These are phyloP conservation scores for Poteriospumella lacustris DNA, from an alignment of 108 stramenopile species.

Conservation along the genomic window DNA sequence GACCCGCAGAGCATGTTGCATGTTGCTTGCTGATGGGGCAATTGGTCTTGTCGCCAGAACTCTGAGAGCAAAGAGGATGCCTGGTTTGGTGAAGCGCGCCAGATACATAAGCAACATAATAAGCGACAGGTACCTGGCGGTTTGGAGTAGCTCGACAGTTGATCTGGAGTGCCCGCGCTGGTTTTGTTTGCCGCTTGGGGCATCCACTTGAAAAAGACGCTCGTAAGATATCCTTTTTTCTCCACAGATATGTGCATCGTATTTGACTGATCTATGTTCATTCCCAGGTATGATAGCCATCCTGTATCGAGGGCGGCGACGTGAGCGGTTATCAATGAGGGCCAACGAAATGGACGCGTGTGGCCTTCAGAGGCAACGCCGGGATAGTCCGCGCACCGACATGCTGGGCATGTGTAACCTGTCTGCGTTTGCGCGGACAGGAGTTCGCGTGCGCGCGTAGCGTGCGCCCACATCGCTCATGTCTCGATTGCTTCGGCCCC, in stretches of 20 bases:
- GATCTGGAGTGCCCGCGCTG: not conserved
- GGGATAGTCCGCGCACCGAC: too few species aligned
- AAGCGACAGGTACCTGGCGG: not conserved
- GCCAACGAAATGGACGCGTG: too few species aligned
- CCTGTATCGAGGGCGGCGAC: too few species aligned
- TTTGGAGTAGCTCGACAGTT: not conserved
- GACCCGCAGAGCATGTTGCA: not conserved
- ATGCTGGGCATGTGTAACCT: too few species aligned
- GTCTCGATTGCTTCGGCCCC: too few species aligned
- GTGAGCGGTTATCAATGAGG: too few species aligned
- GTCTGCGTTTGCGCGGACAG: too few species aligned
- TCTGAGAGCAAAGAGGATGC: not conserved
- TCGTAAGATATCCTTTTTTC: not conserved
- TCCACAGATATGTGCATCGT: not conserved
- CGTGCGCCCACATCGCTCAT: too few species aligned
- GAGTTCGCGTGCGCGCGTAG: too few species aligned
- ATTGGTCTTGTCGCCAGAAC: not conserved
- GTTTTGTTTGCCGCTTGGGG: not conserved
- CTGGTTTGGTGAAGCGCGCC: not conserved
- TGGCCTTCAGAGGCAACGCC: too few species aligned
- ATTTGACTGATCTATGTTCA: not conserved
- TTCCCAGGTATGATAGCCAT: not conserved
- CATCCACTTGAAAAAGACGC: not conserved
- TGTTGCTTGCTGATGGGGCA: not conserved
- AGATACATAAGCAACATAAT: not conserved